These are phyloP conservation scores for Penicillium sp. DNA, from an alignment of 2,329 filamentous ascomycete genomes.

Conservation along the genomic window DNA sequence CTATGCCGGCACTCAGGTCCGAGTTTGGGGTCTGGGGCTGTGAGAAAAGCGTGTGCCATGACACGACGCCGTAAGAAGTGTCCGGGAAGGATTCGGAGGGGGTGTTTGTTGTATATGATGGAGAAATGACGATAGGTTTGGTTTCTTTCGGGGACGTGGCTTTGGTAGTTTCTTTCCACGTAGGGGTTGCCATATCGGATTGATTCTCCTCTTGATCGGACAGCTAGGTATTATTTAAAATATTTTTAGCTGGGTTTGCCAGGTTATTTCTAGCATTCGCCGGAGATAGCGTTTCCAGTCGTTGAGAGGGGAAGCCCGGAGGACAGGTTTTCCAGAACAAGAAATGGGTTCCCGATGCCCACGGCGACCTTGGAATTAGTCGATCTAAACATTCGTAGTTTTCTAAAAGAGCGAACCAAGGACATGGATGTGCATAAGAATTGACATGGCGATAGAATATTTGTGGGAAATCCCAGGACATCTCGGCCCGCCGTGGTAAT, in stretches of 20 bases:
- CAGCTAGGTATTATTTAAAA: no score
- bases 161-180: neutral
- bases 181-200: neutral
- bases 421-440: neutral
- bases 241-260: neutral
- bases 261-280: neutral
- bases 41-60: conserved; percentile 45
- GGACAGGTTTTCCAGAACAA: neutral
- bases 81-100: conserved; percentile 18
- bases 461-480: neutral
- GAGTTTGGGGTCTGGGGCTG: conserved; percentile 32
- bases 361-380: neutral
- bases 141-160: neutral
- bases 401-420: neutral
- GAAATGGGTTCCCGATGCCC: neutral
- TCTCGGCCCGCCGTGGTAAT: neutral
- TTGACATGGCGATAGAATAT: neutral
- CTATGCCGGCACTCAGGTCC: conserved; percentile 41
- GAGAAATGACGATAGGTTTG: conserved; percentile 7
- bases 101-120: conserved; percentile 5
- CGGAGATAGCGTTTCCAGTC: neutral
- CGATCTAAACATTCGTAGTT: neutral
- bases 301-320: neutral
- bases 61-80: conserved; percentile 17
- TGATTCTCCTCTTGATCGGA: neutral